Base-by-base conservation (phyloP, 306 rosid genomes). In the Lathyrus aphaca region DNA sequence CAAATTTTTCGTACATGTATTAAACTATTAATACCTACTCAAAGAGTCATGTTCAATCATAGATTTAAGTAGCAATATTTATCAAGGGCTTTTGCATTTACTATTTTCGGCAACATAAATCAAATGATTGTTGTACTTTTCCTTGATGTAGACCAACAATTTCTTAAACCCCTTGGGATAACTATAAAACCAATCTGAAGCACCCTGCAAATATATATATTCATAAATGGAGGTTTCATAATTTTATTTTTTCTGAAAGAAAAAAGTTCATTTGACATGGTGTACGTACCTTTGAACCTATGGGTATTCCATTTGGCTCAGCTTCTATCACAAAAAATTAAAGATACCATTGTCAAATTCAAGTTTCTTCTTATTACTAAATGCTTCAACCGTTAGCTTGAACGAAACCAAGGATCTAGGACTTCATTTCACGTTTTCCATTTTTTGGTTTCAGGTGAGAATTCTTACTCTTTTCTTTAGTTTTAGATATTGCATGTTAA, bases 41-140 rank as follows among this genome's bases (percentile, higher is more conserved):
- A 12, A 2, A 16, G 10, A 17, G 37, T 60, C 15, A 60, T 60
- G 45, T 60, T 27, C 29, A 10, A 10, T 39, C 46, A 60, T 37
- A 60, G 27, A 17, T 10, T 10, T 60, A 35, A 16, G 17, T 35
- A 16, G 30, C 10, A 60, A 17, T 60, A 17, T 10, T 5, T 17
- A 37, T 10, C 5, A 38, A 60, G 46, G 29, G 18, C 37, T 39
- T 30, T 39, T 38, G 17, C 8, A 65, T 16, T 10, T 81, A 87
- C 89, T 88, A 60, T 87, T 87, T 76, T 85, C 94, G 3, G 84
- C 85, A 2, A 89, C 81, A 57, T 85, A 89, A 44, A 83, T 78
- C 18, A 85, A 46, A 10, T 86, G 91, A 23, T 83, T 80, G 10
- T 83, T 59, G 44, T 85, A 89, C 78, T 74, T 87, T 32, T 6